These are phyloP conservation scores for Pseudevernia furfuracea DNA, from an alignment of 495 filamentous ascomycete genomes.

Conservation along the genomic window DNA sequence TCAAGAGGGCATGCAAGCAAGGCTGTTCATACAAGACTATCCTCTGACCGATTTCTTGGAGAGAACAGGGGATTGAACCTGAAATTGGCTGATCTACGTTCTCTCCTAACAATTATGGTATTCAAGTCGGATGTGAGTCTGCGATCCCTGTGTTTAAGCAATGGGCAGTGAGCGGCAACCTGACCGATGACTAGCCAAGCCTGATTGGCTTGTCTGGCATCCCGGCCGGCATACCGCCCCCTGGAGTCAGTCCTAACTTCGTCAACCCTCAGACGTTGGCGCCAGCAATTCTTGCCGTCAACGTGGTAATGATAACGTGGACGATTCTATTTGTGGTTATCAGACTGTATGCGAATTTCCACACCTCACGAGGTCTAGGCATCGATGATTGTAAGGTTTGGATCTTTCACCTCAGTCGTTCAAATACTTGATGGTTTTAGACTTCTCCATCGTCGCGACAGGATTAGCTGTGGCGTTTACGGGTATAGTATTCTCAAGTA, in stretches of 20 bases:
- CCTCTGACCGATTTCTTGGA: too few species aligned
- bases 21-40: too few species aligned
- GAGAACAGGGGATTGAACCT: too few species aligned
- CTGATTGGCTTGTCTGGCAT: neutral
- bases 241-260: neutral
- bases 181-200: neutral
- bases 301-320: neutral
- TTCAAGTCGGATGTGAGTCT: too few species aligned
- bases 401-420: neutral
- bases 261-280: neutral
- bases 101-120: too few species aligned
- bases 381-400: neutral
- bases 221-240: neutral
- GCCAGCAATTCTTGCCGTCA: neutral
- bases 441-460: neutral
- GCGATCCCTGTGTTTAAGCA: too few species aligned
- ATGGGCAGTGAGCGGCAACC: neutral
- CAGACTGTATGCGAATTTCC: neutral
- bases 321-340: neutral
- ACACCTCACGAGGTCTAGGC: neutral
- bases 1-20: too few species aligned
- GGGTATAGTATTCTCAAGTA: neutral
- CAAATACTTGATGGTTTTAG: neutral
- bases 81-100: too few species aligned
- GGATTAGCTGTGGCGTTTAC: neutral